A percentile compares a stretch with the other conserved stretches of the same genome.
Conservation (phyloP, 2,329 filamentous ascomycete genomes). For the Lachnellula arida region DNA sequence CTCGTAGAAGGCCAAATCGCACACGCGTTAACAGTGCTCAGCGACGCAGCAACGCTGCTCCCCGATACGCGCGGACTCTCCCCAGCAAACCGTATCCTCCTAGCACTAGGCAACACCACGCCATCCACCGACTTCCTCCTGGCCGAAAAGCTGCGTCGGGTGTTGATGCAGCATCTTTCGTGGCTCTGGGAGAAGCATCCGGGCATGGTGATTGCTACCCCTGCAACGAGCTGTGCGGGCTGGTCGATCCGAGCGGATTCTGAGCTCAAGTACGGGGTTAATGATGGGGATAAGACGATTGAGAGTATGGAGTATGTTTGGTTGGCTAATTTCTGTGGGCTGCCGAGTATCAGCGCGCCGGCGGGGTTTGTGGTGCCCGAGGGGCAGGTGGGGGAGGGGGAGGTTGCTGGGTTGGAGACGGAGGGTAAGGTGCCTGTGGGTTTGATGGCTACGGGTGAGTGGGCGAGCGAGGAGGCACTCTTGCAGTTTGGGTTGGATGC, state of each 20-base stretch:
- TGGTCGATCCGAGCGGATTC: slow-evolving; percentile 57
- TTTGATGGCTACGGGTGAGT: slow-evolving; percentile 59
- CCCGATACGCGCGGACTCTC: slow-evolving; percentile 32
- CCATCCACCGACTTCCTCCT: slow-evolving; percentile 65
- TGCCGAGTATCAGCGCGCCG: slow-evolving; percentile 68
- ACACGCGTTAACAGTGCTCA: slow-evolving; percentile 71
- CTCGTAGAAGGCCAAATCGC: slow-evolving; percentile 67
- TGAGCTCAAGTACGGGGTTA: slow-evolving; percentile 64
- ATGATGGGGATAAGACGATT: slow-evolving; percentile 66
- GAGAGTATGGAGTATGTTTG: slow-evolving; percentile 80
- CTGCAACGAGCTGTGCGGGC: slow-evolving; percentile 71
- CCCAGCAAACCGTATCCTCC: slow-evolving; percentile 62
- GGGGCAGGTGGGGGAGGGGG: slow-evolving; percentile 13
- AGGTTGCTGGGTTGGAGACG: slow-evolving; percentile 7
- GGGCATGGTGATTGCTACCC: slow-evolving; percentile 71
- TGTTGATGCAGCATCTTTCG: slow-evolving; percentile 75
- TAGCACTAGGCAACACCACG: slow-evolving; percentile 60
- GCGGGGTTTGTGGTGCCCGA: slow-evolving; percentile 57
- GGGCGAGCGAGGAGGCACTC: slow-evolving; percentile 60
- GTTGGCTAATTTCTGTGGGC: slow-evolving; percentile 75
- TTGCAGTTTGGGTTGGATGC: slow-evolving; percentile 52
- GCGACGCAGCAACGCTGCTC: slow-evolving; percentile 53
- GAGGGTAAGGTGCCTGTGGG: slow-evolving; percentile 58
- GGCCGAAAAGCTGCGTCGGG: slow-evolving; percentile 64
- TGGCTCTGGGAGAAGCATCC: slow-evolving; percentile 64